A percentile compares a stretch with the other conserved stretches of the same genome.
These are phyloP conservation scores for Syzygium oleosum DNA, from an alignment of 345 rosid genomes.

Conservation along the genomic window DNA sequence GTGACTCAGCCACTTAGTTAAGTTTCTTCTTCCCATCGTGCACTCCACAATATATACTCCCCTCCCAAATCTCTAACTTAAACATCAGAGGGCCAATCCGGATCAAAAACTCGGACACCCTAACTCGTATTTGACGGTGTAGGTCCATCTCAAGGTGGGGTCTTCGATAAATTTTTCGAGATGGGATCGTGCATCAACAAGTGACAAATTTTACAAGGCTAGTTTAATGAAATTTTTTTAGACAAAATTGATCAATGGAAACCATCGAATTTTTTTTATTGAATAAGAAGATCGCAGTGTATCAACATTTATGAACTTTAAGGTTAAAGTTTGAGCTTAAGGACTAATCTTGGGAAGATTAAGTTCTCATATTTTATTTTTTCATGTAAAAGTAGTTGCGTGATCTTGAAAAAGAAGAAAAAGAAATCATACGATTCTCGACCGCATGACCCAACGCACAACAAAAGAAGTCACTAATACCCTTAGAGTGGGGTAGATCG, in stretches of 20 bases:
- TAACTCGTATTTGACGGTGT: background rate
- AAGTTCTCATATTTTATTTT: background rate
- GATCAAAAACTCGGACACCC: background rate
- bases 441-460: background rate
- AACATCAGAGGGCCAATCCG: background rate
- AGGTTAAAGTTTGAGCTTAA: background rate
- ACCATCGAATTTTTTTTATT: background rate
- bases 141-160: background rate
- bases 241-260: background rate
- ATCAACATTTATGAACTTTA: background rate
- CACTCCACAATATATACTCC: background rate
- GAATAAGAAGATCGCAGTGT: background rate
- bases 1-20: background rate
- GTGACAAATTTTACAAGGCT: background rate
- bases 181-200: background rate
- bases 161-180: background rate
- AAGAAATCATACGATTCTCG: background rate
- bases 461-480: background rate
- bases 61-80: background rate
- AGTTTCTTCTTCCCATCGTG: background rate
- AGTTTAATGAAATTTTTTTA: background rate
- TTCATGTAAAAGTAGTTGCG: background rate
- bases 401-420: background rate
- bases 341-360: background rate
- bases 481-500: background rate